These are phyloP conservation scores for Nigrospora osmanthi DNA, from an alignment of 2,329 filamentous ascomycete genomes.

Conservation along the genomic window DNA sequence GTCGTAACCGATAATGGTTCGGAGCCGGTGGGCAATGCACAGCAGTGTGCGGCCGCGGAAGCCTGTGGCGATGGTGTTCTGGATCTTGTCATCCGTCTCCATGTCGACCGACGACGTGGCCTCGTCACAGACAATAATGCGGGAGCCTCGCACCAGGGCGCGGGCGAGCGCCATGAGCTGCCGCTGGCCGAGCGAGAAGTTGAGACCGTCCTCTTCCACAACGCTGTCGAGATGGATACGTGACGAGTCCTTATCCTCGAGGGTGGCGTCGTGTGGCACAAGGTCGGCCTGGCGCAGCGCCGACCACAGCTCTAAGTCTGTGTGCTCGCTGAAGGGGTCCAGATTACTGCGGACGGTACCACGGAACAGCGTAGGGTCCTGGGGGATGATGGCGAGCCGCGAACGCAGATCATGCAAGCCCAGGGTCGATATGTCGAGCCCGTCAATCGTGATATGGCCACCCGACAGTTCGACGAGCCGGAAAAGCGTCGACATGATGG, in stretches of 20 bases:
- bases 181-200: conserved; percentile 90
- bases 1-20: conserved; percentile 91
- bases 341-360: conserved; percentile 75
- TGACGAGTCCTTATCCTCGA: conserved; percentile 25
- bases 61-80: conserved; percentile 74
- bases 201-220: conserved; percentile 91
- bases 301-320: conserved; percentile 70
- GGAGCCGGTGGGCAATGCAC: conserved; percentile 86
- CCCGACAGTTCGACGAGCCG: conserved; percentile 60
- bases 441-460: conserved; percentile 58
- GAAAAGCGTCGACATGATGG: conserved; percentile 78
- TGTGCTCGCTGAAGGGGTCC: conserved; percentile 73
- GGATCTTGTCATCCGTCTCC: conserved; percentile 94
- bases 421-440: conserved; percentile 62
- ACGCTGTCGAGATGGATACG: conserved; percentile 75
- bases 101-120: conserved; percentile 91
- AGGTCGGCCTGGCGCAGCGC: conserved; percentile 72
- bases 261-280: conserved; percentile 31
- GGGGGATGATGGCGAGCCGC: conserved; percentile 73
- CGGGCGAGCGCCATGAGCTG: conserved; percentile 93
- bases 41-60: conserved; percentile 84
- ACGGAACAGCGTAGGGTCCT: conserved; percentile 76
- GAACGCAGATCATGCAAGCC: conserved; percentile 70
- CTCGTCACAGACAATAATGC: conserved; percentile 96
- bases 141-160: conserved; percentile 77